Conservation (phyloP, 1,284 basidiomycete species). For the Rhodofomes roseus region DNA sequence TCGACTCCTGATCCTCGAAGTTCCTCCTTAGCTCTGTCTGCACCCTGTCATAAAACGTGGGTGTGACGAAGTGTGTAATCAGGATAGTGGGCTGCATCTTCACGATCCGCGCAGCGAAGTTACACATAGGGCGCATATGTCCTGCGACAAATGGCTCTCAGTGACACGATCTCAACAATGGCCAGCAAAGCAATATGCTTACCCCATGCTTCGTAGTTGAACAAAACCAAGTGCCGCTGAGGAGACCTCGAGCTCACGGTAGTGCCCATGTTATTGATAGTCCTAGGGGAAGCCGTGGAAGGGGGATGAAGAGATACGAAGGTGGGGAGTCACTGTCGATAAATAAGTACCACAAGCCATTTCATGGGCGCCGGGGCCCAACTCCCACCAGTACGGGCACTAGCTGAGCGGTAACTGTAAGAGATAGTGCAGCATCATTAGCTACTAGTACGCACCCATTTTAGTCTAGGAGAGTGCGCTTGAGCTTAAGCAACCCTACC, state of each 20-base stretch:
- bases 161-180: too few species aligned
- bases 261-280: neutral
- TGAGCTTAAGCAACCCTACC: neutral
- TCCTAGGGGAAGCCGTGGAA: neutral
- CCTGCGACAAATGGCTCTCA: neutral
- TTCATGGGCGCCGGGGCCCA: too few species aligned
- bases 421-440: neutral
- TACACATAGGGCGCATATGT: conserved; percentile 2
- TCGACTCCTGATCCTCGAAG: neutral
- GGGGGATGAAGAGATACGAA: neutral
- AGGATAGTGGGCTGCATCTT: neutral
- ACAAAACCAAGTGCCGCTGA: neutral
- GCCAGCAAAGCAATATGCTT: neutral
- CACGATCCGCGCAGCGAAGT: neutral
- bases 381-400: neutral
- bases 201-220: conserved; percentile 2
- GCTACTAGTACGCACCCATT: neutral
- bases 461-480: neutral
- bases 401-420: neutral
- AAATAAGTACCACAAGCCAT: too few species aligned
- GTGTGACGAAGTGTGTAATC: neutral
- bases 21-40: conserved; percentile 2
- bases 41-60: neutral
- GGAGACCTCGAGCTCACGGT: neutral
- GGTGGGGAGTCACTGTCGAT: neutral